Base-by-base conservation (phyloP, 2,329 filamentous ascomycete species). In the Penicillium sp. region DNA sequence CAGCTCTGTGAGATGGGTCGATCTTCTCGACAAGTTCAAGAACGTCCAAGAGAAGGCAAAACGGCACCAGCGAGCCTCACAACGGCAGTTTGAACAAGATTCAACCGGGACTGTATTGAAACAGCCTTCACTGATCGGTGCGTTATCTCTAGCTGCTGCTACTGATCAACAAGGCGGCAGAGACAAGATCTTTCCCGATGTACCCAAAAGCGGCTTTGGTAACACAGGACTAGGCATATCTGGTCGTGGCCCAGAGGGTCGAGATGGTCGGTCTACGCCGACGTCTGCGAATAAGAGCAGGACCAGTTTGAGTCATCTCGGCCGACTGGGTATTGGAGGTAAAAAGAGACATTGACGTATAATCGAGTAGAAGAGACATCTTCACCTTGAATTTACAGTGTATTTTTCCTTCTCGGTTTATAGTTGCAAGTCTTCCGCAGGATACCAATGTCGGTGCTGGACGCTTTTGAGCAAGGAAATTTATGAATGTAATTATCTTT, bases 1-100 rank as follows among this genome's bases (percentile, higher is more conserved):
- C 55, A 85, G 84, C 54, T 86, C 85, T 33, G 96, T 99, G 64
- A 87, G 89, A 55, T 99, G 94, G 94, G 84, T 83, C 2, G 94
- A 99, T 65, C 80, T 99, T 35, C 81, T 99, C 5, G 94, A 99
- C 62, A 96, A 97, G 68, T 99, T 99, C 75, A 89, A 90, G 63
- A 84, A 82, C 52, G 93, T 95, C 1, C 94, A 99, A 68, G 94
- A 99, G 64, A 86, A 85, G 59, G 89, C 92, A 5, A 83, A 91
- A 55, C 82, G 91, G 53, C 79, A 84, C 12, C 87, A 91, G 66
- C 79, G 85, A 58, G 73, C 75, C 60, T 71, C 73, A 0, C 71
- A 77, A 60, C 67, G 73, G 33, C 62, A 73, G 21, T 64, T 83
- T 52, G 79, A 79, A 50, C 71, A 79, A 47, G 81, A 83, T 14